These are phyloP conservation scores for Pleurotus citrinopileatus DNA, from an alignment of 768 basidiomycete genomes.

Conservation along the genomic window DNA sequence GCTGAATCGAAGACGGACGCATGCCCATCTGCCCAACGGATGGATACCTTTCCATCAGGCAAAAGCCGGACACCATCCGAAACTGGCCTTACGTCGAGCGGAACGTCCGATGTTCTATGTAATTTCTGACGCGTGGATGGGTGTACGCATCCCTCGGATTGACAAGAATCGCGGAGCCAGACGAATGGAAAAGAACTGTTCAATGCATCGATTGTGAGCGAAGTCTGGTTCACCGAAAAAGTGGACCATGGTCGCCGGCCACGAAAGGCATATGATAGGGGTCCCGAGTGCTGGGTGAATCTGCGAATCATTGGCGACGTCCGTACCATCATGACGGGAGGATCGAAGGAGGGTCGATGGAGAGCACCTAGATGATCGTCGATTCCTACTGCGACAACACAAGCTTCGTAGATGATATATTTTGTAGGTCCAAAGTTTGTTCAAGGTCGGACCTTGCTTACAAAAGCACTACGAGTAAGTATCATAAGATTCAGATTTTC, in stretches of 20 bases:
- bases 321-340: background rate
- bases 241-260: slow-evolving; percentile 20
- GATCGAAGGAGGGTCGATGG: too few species aligned
- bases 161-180: slow-evolving; percentile 87
- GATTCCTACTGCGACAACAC: too few species aligned
- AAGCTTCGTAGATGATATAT: too few species aligned
- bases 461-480: too few species aligned
- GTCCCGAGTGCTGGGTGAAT: background rate
- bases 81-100: slow-evolving; percentile 43
- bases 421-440: too few species aligned
- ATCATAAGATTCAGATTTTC: too few species aligned
- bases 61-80: slow-evolving; percentile 41
- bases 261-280: background rate
- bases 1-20: slow-evolving; percentile 46
- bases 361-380: too few species aligned
- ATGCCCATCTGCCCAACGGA: slow-evolving; percentile 60
- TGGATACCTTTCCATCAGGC: slow-evolving; percentile 20
- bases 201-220: slow-evolving; percentile 36
- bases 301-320: background rate
- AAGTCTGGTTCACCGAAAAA: slow-evolving; percentile 20
- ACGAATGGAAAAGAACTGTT: slow-evolving; percentile 54
- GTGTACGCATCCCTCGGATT: slow-evolving; percentile 70
- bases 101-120: slow-evolving; percentile 65
- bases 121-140: slow-evolving; percentile 78
- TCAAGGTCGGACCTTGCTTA: too few species aligned